Conservation (phyloP, 345 rosid genomes). For the Trapa incisa region DNA sequence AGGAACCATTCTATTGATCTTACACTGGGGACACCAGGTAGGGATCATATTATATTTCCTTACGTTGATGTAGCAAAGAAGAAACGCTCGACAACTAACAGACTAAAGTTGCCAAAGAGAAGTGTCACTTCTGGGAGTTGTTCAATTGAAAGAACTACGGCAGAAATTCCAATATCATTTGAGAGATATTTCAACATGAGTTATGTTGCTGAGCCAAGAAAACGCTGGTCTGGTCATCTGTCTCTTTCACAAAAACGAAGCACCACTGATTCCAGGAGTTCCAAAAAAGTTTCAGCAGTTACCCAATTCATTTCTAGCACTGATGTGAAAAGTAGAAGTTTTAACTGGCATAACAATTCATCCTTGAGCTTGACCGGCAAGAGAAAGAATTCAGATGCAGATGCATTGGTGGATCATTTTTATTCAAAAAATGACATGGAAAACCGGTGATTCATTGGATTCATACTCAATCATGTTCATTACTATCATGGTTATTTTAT, state of each 20-base stretch:
- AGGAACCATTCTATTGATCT: conserved; percentile 44
- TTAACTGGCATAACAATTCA: conserved; percentile 7
- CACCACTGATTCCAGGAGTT: not conserved
- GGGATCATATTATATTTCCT: conserved; percentile 52
- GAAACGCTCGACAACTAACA: conserved; percentile 5
- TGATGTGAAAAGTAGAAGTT: conserved; percentile 4
- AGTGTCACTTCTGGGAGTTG: conserved; percentile 10
- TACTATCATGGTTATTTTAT: not conserved
- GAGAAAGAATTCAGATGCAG: not conserved
- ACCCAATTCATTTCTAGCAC: conserved; percentile 2
- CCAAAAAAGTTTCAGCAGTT: conserved; percentile 12
- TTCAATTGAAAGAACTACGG: conserved; percentile 9
- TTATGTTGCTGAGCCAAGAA: conserved; percentile 8
- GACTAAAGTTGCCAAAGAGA: conserved; percentile 8
- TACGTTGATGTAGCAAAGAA: conserved; percentile 18
- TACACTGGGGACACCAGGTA: conserved; percentile 34
- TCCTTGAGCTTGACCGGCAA: conserved; percentile 6
- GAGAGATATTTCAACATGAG: not conserved
- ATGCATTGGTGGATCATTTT: conserved; percentile 4
- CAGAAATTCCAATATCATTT: conserved; percentile 13
- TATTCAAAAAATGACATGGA: conserved; percentile 1
- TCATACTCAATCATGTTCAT: not conserved
- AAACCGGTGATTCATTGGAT: conserved; percentile 3
- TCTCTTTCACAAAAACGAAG: not conserved
- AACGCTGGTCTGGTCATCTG: not conserved